phyloP scores from a whole-genome alignment of 257 asterid genomes.

The Rauvolfia tetraphylla region DNA sequence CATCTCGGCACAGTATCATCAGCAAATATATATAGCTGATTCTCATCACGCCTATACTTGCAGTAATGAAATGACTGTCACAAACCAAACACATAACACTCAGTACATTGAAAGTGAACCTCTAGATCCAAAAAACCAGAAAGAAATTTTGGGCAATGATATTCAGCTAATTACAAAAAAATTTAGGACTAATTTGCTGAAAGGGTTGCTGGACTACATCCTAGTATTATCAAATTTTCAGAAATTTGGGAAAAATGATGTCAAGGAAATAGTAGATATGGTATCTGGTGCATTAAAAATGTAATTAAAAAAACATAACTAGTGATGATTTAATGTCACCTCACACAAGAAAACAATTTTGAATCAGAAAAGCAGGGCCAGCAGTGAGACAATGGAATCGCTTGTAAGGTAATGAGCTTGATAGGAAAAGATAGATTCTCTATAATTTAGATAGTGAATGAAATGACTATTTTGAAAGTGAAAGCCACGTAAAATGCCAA shows the following conservation, averaged over 20 bases:
- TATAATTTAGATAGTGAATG: not conserved
- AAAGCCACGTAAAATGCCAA: no score
- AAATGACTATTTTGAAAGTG: not conserved
- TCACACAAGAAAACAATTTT: not conserved
- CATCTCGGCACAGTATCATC: conserved; percentile 98
- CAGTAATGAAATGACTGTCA: conserved; percentile 95
- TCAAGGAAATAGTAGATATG: not conserved
- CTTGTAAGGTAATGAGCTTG: not conserved
- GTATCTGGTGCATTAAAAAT: not conserved
- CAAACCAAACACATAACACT: conserved; percentile 12
- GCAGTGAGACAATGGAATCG: not conserved
- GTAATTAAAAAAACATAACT: no score
- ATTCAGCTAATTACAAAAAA: not conserved
- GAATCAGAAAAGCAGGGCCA: not conserved
- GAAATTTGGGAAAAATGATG: not conserved
- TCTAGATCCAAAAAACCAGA: not conserved
- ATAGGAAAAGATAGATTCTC: not conserved
- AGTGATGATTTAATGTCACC: not conserved
- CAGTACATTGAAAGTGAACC: not conserved
- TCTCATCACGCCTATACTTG: conserved; percentile 98
- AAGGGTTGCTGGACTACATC: not conserved
- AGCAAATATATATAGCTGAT: conserved; percentile 94
- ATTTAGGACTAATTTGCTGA: not conserved
- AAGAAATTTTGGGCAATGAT: not conserved
- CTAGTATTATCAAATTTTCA: not conserved